These are phyloP conservation scores for Colletotrichum sp. DNA, from an alignment of 2,329 filamentous ascomycete species.

Conservation along the genomic window DNA sequence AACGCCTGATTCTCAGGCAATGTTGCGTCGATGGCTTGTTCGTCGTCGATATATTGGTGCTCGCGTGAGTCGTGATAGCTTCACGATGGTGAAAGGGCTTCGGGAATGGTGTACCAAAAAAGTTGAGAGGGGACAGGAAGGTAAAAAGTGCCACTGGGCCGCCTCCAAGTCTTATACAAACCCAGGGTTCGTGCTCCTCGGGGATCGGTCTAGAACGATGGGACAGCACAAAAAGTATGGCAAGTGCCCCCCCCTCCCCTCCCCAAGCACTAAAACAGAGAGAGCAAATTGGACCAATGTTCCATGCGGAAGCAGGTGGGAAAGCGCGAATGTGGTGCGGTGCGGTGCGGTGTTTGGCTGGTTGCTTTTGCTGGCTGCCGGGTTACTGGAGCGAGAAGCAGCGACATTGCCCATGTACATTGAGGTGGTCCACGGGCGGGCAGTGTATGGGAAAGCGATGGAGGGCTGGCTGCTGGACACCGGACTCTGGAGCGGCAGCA, in stretches of 20 bases:
- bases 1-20: neutral
- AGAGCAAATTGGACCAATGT: neutral
- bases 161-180: conserved; percentile 17
- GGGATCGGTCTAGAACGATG: neutral
- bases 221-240: neutral
- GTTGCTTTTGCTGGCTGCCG: neutral
- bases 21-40: neutral
- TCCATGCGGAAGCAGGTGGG: neutral
- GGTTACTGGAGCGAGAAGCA: neutral
- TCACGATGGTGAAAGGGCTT: neutral
- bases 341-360: neutral
- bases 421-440: neutral
- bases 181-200: conserved; percentile 9
- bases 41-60: neutral
- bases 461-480: neutral
- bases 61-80: neutral
- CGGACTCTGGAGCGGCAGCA: neutral
- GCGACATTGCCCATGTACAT: neutral
- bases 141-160: neutral
- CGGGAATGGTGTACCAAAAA: neutral
- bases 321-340: neutral
- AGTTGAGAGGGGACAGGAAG: neutral
- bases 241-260: neutral
- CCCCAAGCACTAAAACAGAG: neutral
- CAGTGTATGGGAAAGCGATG: neutral